Conservation (phyloP, 2,329 filamentous ascomycete genomes). For the Cadophora sp. region DNA sequence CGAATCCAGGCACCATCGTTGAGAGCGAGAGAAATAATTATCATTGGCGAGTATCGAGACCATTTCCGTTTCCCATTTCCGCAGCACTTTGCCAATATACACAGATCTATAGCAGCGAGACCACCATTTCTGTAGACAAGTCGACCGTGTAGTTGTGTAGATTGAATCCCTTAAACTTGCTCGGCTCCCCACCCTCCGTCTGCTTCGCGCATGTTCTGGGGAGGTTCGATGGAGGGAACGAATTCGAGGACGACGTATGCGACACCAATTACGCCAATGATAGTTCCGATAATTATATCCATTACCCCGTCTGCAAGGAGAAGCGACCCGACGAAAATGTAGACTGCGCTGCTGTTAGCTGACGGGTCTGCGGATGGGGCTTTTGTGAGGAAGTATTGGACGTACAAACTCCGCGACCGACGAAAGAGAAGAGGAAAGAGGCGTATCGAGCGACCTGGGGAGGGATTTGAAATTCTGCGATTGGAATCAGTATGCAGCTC, state of each 20-base stretch:
- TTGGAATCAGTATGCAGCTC: slow-evolving; percentile 16
- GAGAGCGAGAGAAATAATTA: not conserved
- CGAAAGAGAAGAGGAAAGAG: slow-evolving; percentile 97
- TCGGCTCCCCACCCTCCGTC: slow-evolving; percentile 46
- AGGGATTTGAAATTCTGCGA: slow-evolving; percentile 87
- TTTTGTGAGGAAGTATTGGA: slow-evolving; percentile 39
- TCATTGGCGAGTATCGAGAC: not conserved
- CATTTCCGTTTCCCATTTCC: not conserved
- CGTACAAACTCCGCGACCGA: slow-evolving; percentile 94
- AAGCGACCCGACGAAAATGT: slow-evolving; percentile 92
- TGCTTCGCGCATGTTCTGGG: slow-evolving; percentile 59
- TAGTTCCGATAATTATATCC: slow-evolving; percentile 76
- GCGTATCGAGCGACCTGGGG: slow-evolving; percentile 92
- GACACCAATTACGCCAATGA: slow-evolving; percentile 80
- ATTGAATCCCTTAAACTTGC: slow-evolving; percentile 38
- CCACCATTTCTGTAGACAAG: not conserved
- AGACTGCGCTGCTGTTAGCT: slow-evolving; percentile 67
- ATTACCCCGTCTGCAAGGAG: slow-evolving; percentile 72
- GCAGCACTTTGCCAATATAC: not conserved
- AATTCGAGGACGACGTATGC: slow-evolving; percentile 79
- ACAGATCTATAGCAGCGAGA: not conserved
- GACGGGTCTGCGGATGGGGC: not conserved
- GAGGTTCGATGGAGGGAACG: slow-evolving; percentile 75
- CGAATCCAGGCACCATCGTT: not conserved
- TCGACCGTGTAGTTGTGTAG: not conserved